Conservation (phyloP, 495 filamentous ascomycete species). For the Trypethelium eluteriae region DNA sequence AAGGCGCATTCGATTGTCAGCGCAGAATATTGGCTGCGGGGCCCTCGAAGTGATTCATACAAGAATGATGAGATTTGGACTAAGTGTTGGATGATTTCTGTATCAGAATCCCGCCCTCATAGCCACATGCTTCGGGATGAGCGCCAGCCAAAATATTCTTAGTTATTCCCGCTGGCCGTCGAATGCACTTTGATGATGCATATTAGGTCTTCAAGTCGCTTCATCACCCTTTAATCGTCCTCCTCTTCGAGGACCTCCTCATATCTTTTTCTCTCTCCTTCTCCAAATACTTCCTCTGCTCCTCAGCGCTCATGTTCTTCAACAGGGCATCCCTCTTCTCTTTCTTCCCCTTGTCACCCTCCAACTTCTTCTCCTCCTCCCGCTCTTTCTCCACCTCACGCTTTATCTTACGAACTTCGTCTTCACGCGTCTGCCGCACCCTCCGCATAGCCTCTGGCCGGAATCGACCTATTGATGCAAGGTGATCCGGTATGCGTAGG, state of each 20-base stretch:
- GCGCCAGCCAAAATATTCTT: too few species aligned
- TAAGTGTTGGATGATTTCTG: too few species aligned
- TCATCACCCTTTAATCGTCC: constrained; percentile 21
- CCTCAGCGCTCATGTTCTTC: constrained; percentile 77
- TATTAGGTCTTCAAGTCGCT: too few species aligned
- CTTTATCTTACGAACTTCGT: constrained; percentile 69
- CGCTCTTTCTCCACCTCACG: constrained; percentile 84
- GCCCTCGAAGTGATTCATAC: too few species aligned
- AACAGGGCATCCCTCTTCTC: constrained; percentile 81
- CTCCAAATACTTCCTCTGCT: constrained; percentile 92
- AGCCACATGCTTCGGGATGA: too few species aligned
- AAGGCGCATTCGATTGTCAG: too few species aligned
- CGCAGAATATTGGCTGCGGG: too few species aligned
- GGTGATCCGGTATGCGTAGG: constrained; percentile 71
- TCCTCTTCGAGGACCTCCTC: constrained; percentile 41
- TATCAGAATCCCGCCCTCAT: too few species aligned
- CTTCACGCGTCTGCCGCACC: constrained; percentile 70
- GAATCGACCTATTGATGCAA: constrained; percentile 72
- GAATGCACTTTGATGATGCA: too few species aligned
- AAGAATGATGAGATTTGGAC: too few species aligned
- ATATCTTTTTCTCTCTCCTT: constrained; percentile 78
- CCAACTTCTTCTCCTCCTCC: constrained; percentile 73
- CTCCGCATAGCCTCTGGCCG: constrained; percentile 83
- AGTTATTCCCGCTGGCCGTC: too few species aligned
- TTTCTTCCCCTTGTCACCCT: constrained; percentile 82